Conservation (phyloP, 768 basidiomycete species). For the Wakefieldia striispora region DNA sequence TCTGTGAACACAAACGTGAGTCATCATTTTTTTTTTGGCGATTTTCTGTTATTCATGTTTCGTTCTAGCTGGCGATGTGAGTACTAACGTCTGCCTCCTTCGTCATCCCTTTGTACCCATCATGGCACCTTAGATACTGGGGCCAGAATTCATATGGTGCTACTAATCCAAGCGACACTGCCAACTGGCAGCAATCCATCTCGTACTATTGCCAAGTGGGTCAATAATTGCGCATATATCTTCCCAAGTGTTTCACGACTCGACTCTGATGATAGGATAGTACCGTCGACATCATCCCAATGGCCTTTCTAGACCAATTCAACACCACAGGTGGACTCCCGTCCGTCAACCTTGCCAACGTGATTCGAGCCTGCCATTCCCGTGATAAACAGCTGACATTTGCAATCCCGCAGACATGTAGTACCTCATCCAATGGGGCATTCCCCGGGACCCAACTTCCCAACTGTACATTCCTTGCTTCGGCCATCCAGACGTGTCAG, state of each 20-base stretch:
- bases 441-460: slow-evolving; percentile 64
- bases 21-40: background rate
- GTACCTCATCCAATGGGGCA: slow-evolving; percentile 49
- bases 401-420: slow-evolving; percentile 59
- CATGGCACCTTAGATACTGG: slow-evolving; percentile 29
- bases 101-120: background rate
- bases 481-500: slow-evolving; percentile 65
- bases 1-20: slow-evolving; percentile 22
- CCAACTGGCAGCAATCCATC: slow-evolving; percentile 33
- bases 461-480: slow-evolving; percentile 59
- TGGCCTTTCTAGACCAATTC: slow-evolving; percentile 62
- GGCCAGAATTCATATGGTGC: slow-evolving; percentile 40
- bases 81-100: background rate
- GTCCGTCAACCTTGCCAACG: slow-evolving; percentile 61
- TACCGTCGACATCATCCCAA: slow-evolving; percentile 54
- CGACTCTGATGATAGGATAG: slow-evolving; percentile 39
- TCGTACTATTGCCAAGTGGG: slow-evolving; percentile 33
- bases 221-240: background rate
- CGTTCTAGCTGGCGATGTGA: slow-evolving; percentile 20
- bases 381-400: background rate
- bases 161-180: slow-evolving; percentile 26
- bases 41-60: background rate
- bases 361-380: slow-evolving; percentile 11
- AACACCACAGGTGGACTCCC: slow-evolving; percentile 58
- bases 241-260: too few relatives aligned